Conservation (phyloP, 2,329 filamentous ascomycete genomes). For the Fusarium secorum region DNA sequence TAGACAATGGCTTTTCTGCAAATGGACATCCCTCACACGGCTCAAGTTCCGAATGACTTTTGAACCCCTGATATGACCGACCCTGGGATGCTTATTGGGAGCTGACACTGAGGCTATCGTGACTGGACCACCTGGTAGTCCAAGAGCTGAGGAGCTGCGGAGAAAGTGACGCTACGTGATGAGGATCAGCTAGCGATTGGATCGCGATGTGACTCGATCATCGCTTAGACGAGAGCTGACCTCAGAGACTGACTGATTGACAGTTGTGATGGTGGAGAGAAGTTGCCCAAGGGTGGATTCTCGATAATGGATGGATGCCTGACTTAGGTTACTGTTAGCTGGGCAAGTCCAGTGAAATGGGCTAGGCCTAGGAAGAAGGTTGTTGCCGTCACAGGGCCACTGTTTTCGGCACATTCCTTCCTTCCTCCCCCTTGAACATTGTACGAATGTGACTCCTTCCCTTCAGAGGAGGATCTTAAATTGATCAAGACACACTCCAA, state of each 20-base stretch:
- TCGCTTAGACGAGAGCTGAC: background rate
- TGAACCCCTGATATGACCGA: constrained; percentile 7
- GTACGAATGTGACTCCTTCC: background rate
- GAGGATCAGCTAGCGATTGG: background rate
- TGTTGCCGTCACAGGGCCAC: constrained; percentile 14
- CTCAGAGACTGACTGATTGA: background rate
- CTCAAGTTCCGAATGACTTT: constrained; percentile 23
- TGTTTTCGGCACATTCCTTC: constrained; percentile 26
- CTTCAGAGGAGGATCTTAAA: background rate
- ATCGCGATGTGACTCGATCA: background rate
- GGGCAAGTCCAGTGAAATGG: background rate
- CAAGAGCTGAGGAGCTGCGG: background rate
- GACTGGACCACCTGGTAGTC: constrained; percentile 1
- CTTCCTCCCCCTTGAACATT: background rate
- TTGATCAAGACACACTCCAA: background rate
- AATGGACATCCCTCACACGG: constrained; percentile 20
- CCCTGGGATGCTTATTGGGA: constrained; percentile 15
- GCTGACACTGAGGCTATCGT: constrained; percentile 14
- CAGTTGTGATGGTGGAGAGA: background rate
- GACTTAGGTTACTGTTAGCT: constrained; percentile 7
- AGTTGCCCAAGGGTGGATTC: constrained; percentile 17
- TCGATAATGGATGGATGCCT: constrained; percentile 15
- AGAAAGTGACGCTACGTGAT: background rate
- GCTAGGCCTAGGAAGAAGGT: constrained; percentile 4
- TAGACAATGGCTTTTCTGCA: constrained; percentile 38